These are phyloP conservation scores for Magnaporthiopsis rhizophila DNA, from an alignment of 2,329 filamentous ascomycete species.

Conservation along the genomic window DNA sequence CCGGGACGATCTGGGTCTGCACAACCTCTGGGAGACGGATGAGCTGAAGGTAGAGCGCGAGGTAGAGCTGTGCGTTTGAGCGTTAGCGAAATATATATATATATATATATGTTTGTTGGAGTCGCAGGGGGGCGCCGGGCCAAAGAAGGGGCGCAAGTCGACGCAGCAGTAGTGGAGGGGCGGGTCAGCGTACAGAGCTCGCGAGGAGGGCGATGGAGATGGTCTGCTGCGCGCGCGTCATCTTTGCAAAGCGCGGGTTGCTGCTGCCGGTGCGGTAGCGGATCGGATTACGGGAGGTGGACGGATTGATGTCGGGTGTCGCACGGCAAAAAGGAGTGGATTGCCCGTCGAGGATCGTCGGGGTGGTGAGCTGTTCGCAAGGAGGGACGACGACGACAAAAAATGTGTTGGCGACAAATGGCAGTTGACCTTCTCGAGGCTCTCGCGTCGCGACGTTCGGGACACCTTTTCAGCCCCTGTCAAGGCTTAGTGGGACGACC, in stretches of 20 bases:
- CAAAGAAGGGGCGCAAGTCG: not conserved
- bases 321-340: not conserved
- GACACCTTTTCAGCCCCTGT: not conserved
- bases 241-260: slow-evolving; percentile 33
- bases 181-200: slow-evolving; percentile 61
- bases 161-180: not conserved
- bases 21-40: slow-evolving; percentile 71
- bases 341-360: not conserved
- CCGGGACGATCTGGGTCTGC: slow-evolving; percentile 78
- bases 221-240: slow-evolving; percentile 93
- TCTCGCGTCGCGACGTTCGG: not conserved
- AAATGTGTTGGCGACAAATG: not conserved
- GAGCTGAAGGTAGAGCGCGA: slow-evolving; percentile 75
- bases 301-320: not conserved
- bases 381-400: not conserved
- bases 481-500: not conserved
- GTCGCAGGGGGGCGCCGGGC: not conserved
- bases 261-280: no score
- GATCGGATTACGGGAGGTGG: no score
- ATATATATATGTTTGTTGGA: no score
- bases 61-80: slow-evolving; percentile 62
- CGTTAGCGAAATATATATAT: slow-evolving; percentile 12
- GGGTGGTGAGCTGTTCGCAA: not conserved
- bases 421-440: not conserved
- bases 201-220: slow-evolving; percentile 81